phyloP scores from a whole-genome alignment of 805 yeast genomes.

The Saccharomyces kudriavzevii region DNA sequence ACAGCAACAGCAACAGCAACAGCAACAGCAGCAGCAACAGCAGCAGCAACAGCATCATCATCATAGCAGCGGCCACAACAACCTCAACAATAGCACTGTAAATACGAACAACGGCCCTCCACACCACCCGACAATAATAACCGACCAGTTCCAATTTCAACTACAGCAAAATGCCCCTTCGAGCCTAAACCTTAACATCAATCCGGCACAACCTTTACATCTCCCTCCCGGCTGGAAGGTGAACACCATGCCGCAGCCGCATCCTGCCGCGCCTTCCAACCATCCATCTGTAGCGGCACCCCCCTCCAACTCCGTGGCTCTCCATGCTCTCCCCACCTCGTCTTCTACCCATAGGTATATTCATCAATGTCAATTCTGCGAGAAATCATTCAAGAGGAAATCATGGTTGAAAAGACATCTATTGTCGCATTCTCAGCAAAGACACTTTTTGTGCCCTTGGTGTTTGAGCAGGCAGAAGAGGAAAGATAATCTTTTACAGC shows the following conservation, averaged over 20 bases:
- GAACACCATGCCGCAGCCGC: background rate
- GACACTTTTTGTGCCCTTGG: constrained; percentile 26
- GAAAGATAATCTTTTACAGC: constrained; percentile 28
- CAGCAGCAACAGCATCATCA: background rate
- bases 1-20: background rate
- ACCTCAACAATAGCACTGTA: background rate
- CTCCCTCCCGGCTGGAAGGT: background rate
- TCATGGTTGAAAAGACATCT: constrained; percentile 30
- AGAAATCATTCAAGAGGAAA: constrained; percentile 24
- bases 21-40: background rate
- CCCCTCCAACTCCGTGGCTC: background rate
- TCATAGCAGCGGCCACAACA: background rate
- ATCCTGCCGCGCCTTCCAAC: background rate
- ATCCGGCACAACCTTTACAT: background rate
- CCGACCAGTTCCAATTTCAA: background rate
- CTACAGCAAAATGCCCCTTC: background rate
- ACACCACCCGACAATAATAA: background rate
- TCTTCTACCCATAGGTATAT: background rate
- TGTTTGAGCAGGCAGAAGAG: constrained; percentile 28
- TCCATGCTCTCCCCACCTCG: background rate
- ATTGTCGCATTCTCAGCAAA: constrained; percentile 23
- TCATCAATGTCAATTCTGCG: constrained; percentile 27
- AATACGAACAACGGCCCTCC: background rate
- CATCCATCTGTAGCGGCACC: background rate
- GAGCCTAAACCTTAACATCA: background rate